Evolutionary conservation across 345 rosid species (phyloP).

Genomic region (Streptanthus diversifolius): DNA sequence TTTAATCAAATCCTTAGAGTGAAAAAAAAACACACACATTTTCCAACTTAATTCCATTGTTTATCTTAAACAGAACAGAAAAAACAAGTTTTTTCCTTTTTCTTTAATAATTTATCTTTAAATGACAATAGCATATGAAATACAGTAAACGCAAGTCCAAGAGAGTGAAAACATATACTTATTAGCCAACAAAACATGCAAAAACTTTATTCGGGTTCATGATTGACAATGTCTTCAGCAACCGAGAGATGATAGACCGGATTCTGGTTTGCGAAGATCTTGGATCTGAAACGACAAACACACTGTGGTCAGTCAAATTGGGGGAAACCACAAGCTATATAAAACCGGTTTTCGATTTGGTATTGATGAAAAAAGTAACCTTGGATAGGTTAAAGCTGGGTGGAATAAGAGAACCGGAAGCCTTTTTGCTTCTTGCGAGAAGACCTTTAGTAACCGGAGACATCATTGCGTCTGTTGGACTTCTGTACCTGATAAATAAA

Average conservation of each 20-base stretch:
- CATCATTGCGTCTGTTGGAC: constrained; percentile 87
- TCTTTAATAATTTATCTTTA: no score
- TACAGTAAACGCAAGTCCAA: background rate
- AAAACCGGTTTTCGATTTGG: background rate
- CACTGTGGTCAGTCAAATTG: background rate
- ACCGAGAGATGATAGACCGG: constrained; percentile 24
- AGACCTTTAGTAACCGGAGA: constrained; percentile 80
- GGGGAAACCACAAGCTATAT: background rate
- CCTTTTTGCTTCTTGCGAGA: constrained; percentile 67
- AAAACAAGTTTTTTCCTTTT: background rate
- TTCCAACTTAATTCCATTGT: background rate
- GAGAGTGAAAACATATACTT: background rate
- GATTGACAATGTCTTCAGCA: constrained; percentile 2
- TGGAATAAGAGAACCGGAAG: constrained; percentile 48
- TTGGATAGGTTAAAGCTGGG: constrained; percentile 51
- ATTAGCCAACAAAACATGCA: background rate
- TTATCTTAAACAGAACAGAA: background rate
- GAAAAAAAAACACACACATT: no score
- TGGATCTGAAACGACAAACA: constrained; percentile 12
- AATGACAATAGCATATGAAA: background rate
- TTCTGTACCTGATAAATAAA: constrained; percentile 48
- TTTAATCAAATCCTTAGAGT: background rate
- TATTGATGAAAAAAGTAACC: constrained; percentile 29
- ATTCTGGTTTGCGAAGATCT: constrained; percentile 25
- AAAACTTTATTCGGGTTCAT: background rate